Percentiles rank a stretch among this genome's conserved stretches.
Conservation (phyloP, 495 filamentous ascomycete species). For the Monascus purpureus region DNA sequence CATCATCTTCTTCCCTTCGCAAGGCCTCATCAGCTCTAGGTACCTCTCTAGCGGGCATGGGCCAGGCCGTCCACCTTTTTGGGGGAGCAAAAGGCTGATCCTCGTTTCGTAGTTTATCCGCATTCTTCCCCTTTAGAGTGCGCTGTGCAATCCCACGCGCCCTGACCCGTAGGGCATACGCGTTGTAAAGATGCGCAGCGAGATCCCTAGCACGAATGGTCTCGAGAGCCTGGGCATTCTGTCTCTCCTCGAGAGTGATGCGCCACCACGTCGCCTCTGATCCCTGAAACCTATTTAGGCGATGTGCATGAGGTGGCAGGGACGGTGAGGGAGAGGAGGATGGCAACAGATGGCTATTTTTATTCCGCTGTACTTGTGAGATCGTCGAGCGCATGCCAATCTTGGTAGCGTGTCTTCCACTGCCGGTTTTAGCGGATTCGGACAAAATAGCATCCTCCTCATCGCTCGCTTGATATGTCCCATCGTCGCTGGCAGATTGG, state of each 20-base stretch:
- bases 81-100: conserved; percentile 19
- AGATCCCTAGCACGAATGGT: conserved; percentile 46
- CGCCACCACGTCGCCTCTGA: conserved; percentile 42
- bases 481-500: not conserved
- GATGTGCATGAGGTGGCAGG: conserved; percentile 11
- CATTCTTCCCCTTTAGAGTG: conserved; percentile 15
- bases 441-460: conserved; percentile 3
- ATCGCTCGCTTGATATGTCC: conserved; percentile 10
- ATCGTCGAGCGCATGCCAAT: not conserved
- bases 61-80: conserved; percentile 67
- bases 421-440: not conserved
- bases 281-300: conserved; percentile 42
- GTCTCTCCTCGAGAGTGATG: conserved; percentile 44
- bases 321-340: not conserved
- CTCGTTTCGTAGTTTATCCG: conserved; percentile 6
- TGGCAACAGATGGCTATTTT: not conserved
- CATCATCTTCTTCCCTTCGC: conserved; percentile 27
- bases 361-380: not conserved
- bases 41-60: conserved; percentile 43
- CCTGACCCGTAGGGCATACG: conserved; percentile 43
- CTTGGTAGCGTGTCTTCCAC: not conserved
- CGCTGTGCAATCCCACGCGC: conserved; percentile 11
- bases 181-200: conserved; percentile 64
- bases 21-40: conserved; percentile 39
- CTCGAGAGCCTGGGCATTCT: conserved; percentile 41